Conservation (phyloP, 2,329 filamentous ascomycete species). For the Pseudogymnoascus destructans region DNA sequence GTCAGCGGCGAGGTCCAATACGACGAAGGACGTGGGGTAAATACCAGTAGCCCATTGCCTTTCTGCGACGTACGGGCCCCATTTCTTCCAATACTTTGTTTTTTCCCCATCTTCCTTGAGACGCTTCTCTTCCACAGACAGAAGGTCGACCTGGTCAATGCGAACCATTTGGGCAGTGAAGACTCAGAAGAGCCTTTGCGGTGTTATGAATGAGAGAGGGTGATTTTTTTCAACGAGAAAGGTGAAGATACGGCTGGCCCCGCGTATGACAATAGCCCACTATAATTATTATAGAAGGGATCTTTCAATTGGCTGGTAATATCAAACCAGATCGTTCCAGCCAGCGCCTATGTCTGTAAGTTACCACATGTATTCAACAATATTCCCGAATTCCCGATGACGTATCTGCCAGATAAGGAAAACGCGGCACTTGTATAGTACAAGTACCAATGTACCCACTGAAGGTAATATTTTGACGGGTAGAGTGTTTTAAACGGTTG, state of each 20-base stretch:
- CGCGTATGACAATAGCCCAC: not conserved
- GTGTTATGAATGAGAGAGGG: not conserved
- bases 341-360: not conserved
- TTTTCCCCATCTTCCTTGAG: slow-evolving; percentile 74
- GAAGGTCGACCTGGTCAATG: slow-evolving; percentile 74
- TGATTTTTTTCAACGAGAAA: not conserved
- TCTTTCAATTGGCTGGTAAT: slow-evolving; percentile 1
- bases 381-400: not conserved
- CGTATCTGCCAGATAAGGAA: slow-evolving; percentile 7
- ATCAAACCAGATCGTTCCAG: slow-evolving; percentile 1
- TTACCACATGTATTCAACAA: slow-evolving; percentile 2
- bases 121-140: slow-evolving; percentile 82
- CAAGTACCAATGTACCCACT: not conserved
- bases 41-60: slow-evolving; percentile 88
- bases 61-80: slow-evolving; percentile 88
- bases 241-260: not conserved
- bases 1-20: slow-evolving; percentile 11
- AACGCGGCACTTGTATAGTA: not conserved
- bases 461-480: not conserved
- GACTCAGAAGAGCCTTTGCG: not conserved
- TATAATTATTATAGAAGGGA: not conserved
- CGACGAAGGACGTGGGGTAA: not conserved
- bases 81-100: slow-evolving; percentile 94
- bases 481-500: not conserved
- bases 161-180: slow-evolving; percentile 55